Conservation (phyloP, 2,329 filamentous ascomycete genomes). For the Diatrype stigma region DNA sequence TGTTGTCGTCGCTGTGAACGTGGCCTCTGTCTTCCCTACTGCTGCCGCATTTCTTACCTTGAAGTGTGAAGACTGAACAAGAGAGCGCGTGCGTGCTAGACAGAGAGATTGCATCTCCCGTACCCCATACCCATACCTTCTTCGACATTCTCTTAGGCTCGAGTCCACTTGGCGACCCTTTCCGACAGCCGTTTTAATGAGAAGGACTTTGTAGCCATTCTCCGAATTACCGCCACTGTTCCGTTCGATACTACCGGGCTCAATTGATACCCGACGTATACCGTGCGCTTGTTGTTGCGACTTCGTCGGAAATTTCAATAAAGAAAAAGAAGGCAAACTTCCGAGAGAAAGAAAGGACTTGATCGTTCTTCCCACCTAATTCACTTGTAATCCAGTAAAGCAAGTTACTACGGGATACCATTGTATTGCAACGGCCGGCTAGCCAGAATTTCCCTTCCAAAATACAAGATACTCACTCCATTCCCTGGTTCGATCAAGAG, state of each 20-base stretch:
- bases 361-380: constrained; percentile 3
- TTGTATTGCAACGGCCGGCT: background rate
- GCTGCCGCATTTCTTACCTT: background rate
- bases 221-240: constrained; percentile 6
- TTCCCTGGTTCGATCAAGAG: background rate
- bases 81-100: background rate
- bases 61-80: background rate
- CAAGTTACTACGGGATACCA: background rate
- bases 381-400: background rate
- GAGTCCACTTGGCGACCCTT: too few species aligned
- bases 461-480: background rate
- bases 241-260: constrained; percentile 6
- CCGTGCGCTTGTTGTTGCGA: constrained; percentile 3
- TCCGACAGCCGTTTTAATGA: too few species aligned
- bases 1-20: background rate
- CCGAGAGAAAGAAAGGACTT: constrained; percentile 10
- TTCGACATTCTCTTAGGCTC: too few species aligned
- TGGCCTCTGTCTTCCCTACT: background rate
- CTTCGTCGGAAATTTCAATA: constrained; percentile 9
- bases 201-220: background rate
- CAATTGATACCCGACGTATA: constrained; percentile 13
- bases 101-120: too few species aligned
- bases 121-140: too few species aligned
- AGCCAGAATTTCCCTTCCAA: background rate
- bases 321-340: constrained; percentile 7